Conservation (phyloP, 768 basidiomycete genomes). For the Calvatia gigantea region DNA sequence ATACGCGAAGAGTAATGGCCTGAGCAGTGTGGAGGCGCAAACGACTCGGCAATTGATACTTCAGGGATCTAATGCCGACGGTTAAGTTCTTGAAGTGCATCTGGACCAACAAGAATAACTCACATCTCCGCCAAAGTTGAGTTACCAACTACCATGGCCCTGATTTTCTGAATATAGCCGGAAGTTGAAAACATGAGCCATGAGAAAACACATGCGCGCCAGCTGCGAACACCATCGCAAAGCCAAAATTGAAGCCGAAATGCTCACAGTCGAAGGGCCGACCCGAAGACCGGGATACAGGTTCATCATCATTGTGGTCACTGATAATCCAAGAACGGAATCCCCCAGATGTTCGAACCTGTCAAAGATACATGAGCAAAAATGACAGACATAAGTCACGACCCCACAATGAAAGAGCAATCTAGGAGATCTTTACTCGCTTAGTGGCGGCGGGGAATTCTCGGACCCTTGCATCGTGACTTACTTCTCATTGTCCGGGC, state of each 20-base stretch:
- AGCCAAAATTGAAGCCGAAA: neutral
- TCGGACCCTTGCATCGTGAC: constrained; percentile 10
- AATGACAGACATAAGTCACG: constrained; percentile 2
- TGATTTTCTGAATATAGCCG: constrained; percentile 58
- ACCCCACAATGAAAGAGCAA: neutral
- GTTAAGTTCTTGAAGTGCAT: constrained; percentile 5
- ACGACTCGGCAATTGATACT: constrained; percentile 58
- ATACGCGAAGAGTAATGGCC: constrained; percentile 65
- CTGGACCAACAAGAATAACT: constrained; percentile 14
- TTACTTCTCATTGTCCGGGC: constrained; percentile 82
- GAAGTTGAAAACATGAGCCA: constrained; percentile 12
- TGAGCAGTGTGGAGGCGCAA: constrained; percentile 71
- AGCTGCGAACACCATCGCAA: neutral
- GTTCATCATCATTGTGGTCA: constrained; percentile 61
- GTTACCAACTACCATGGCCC: constrained; percentile 74
- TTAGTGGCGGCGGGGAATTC: neutral
- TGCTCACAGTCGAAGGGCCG: constrained; percentile 70
- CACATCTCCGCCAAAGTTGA: constrained; percentile 69
- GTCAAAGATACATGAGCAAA: constrained; percentile 6
- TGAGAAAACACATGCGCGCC: neutral
- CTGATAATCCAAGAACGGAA: constrained; percentile 62
- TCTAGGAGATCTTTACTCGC: neutral
- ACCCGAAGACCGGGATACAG: constrained; percentile 69
- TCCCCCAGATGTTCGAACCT: constrained; percentile 81
- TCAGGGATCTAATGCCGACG: constrained; percentile 45